These are phyloP conservation scores for Volvox reticuliferus DNA, from an alignment of 139 green algal species.

Conservation along the genomic window DNA sequence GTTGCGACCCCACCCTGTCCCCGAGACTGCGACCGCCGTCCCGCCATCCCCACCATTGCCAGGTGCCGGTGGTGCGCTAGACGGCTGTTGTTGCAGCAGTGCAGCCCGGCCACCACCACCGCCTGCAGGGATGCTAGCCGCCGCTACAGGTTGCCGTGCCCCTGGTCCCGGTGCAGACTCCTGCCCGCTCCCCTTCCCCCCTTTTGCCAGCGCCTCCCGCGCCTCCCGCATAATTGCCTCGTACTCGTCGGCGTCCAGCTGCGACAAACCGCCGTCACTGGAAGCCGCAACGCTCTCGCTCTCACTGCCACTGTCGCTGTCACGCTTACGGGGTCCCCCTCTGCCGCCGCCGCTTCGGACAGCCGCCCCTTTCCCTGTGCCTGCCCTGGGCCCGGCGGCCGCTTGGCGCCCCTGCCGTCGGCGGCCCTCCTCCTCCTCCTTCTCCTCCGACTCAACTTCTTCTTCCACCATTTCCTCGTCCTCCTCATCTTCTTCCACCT, in stretches of 20 bases:
- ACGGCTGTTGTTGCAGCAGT: background rate
- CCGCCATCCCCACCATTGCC: background rate
- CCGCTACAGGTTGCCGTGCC: background rate
- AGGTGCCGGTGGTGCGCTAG: background rate
- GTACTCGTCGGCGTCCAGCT: slow-evolving; percentile 38
- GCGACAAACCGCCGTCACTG: slow-evolving; percentile 10
- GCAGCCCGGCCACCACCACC: background rate
- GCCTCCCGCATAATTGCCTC: slow-evolving; percentile 34
- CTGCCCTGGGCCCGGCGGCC: background rate
- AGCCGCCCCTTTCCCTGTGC: background rate
- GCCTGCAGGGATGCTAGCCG: background rate
- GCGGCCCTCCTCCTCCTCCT: background rate
- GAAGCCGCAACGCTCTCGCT: background rate
- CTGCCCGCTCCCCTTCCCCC: background rate
- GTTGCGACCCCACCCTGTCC: slow-evolving; percentile 16
- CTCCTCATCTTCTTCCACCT: background rate
- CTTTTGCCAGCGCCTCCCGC: slow-evolving; percentile 22
- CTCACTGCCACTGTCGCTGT: background rate
- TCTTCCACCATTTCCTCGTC: slow-evolving; percentile 2
- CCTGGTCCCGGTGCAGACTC: background rate
- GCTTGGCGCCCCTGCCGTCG: background rate
- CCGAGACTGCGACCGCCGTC: background rate
- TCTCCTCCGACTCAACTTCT: background rate
- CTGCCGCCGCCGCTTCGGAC: background rate
- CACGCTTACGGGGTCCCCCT: background rate